Base-by-base conservation (phyloP, 2,329 filamentous ascomycete species). In the Aspergillus novofumigatus region DNA sequence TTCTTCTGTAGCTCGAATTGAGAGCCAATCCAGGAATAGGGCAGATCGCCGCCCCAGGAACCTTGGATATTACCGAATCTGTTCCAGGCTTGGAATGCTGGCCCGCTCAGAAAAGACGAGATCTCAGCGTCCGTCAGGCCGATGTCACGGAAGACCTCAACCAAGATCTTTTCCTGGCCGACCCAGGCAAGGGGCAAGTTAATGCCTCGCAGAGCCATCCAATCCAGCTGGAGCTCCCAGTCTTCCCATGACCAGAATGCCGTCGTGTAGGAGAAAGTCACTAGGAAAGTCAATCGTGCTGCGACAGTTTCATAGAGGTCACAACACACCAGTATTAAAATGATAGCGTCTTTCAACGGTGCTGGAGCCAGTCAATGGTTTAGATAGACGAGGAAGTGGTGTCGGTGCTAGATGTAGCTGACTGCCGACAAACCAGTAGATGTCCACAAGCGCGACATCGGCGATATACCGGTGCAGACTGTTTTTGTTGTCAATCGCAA, bases 61-160 rank as follows among this genome's bases (percentile, higher is more conserved):
- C 77, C 76, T 60, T 81, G 79, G 20, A 80, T 81, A 60, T 83
- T 83, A 9, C 80, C 80, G 55, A 83, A 79, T n/a, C 78, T 76
- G 59, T 82, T 82, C 80, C 80, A 83, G 10, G 80, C 71, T 56
- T 80, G 78, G 55, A 82, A 82, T 0, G 80, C 79, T 1, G 80
- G 80, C 0, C 80, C 80, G 51, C 75, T 80, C 53, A 83, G 70
- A 64, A 80, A 83, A 1, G 72, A 66, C 1, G 69, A 52, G 49
- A 82, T 80, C 26, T 82, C 78, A 4, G 67, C 62, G 41, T 79
- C 68, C 0, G 71, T 74, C 41, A 83, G 70, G 7, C 78, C 77
- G 20, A 78, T 67, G 2, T 79, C 78, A 10, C 67, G 72, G 60
- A 82, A 81, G 6, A 78, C 74, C 7, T 81, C 77, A 3, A 80